Base-by-base conservation (phyloP, 2,329 filamentous ascomycete species). In the Teratosphaeria gauchensis region DNA sequence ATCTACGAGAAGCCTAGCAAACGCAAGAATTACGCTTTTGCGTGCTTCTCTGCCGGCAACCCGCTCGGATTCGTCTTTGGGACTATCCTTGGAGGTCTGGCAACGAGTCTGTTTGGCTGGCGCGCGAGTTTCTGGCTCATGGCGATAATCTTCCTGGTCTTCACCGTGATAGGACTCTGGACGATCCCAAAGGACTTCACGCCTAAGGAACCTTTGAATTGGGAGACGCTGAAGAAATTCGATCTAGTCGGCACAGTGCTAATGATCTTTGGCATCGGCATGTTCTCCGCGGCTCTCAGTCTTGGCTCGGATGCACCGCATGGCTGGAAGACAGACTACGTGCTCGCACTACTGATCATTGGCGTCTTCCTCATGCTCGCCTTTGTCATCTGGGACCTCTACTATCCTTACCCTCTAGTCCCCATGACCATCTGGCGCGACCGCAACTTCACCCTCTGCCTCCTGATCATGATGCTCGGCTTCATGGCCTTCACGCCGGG, bases 11-110 rank as follows among this genome's bases (percentile, higher is more conserved):
- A 76, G 64, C 85, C 85, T 0, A 80, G 77, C 11, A 77, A 76
- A 59, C 73, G 84, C n/a, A 86, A 87, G 75, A 87, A 87, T 63
- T 74, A 77, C 61, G 84, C 81, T 0, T 86, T 87, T 68, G 84
- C 83, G 0, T 84, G 82, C 63, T 86, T 86, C 64, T 78, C 75
- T 31, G 80, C 80, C 0, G 82, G 82, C 0, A 84, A 83, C 56
- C 81, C 82, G 0, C 67, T 84, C 1, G 82, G 82, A 0, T 83
- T 82, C 58, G 80, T 82, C 0, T 77, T 80, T 16, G 81, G 81
- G 0, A 81, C 81, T 42, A 81, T 89, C 2, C 76, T 85, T 2
- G 82, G 82, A 7, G 86, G 86, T 0, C 73, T 88, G 11, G 83
- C 82, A 0, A 81, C 83, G 0, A 77, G 82, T 57, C 66, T 87